Evolutionary conservation across 2,329 filamentous ascomycete genomes (phyloP), one percentile per base, ranked within the genome.

Genomic region (Saccharata proteae): DNA sequence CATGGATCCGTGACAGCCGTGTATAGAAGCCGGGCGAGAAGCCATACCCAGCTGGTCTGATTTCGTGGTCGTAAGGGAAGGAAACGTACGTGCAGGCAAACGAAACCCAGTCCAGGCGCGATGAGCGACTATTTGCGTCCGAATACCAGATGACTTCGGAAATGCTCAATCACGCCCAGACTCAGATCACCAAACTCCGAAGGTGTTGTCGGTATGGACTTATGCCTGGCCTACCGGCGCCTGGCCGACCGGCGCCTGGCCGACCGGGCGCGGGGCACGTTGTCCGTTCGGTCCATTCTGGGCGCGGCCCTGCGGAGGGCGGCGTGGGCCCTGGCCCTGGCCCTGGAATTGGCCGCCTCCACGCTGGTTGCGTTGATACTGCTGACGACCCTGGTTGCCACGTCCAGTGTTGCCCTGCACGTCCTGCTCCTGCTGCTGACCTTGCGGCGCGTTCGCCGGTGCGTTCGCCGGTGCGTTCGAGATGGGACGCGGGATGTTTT

Each of bases 401-500:
- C 19, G 16, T 13, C 24, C 16, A 11, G 29, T 34, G 10, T 22
- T 15, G 25, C 37, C 32, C 10, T 43, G 43, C 13, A 51, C 46
- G 24, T 51, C 39, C 43, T 32, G 47, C 4, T 13, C 29, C 23
- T 38, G 36, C 16, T 20, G 23, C 5, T 30, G 17, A 15, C 25
- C 29, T 21, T 35, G 31, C 14, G 27, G 28, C 43, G 23, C 26
- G 15, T 39, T 32, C 8, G 7, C 13, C 6, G 4, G 16, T 37
- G 47, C 47, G 26, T 44, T 55, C 26, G 46, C 45, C 8, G 58
- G 56, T 15, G 67, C 57, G 51, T 67, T 74, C 34, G 71, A 67
- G 39, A 78, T 71, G 4, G 90, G 90, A 19, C 86, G 77, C 30
- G 92, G 90, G 46, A 98, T 96, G 36, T 71, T 88, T 49, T 98